Percentiles rank a stretch among this genome's conserved stretches.
Conservation (phyloP, 2,329 filamentous ascomycete species). For the Penicillium italicum region DNA sequence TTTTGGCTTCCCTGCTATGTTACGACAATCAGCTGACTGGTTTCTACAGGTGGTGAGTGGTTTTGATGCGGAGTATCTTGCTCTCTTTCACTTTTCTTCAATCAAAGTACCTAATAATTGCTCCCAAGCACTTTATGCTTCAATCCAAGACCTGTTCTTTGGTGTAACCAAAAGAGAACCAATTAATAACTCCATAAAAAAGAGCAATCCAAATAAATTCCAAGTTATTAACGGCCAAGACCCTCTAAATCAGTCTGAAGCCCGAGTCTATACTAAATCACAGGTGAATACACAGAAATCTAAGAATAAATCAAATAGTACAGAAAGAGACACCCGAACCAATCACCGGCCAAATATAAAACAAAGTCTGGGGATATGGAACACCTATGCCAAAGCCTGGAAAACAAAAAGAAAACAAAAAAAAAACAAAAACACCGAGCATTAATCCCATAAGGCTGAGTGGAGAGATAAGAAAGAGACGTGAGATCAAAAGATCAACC, state of each 20-base stretch:
- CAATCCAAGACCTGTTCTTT: not conserved
- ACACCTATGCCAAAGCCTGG: not conserved
- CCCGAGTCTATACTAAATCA: not conserved
- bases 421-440: not conserved
- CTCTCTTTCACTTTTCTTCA: not conserved
- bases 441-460: conserved; percentile 4
- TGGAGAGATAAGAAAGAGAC: conserved; percentile 3
- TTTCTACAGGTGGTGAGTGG: conserved; percentile 9
- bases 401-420: not conserved
- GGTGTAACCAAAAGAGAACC: not conserved
- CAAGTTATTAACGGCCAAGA: not conserved
- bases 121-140: not conserved
- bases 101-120: not conserved
- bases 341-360: not conserved
- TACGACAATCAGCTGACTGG: not conserved
- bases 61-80: not conserved
- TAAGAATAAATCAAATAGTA: not conserved
- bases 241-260: not conserved
- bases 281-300: not conserved
- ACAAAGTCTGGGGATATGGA: not conserved
- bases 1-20: not conserved
- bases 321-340: not conserved
- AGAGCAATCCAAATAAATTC: not conserved
- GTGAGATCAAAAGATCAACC: not conserved
- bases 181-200: not conserved